Evolutionary conservation across 192 early-diverging fungal species (phyloP).

Genomic region (Entophlyctis luteolus): DNA sequence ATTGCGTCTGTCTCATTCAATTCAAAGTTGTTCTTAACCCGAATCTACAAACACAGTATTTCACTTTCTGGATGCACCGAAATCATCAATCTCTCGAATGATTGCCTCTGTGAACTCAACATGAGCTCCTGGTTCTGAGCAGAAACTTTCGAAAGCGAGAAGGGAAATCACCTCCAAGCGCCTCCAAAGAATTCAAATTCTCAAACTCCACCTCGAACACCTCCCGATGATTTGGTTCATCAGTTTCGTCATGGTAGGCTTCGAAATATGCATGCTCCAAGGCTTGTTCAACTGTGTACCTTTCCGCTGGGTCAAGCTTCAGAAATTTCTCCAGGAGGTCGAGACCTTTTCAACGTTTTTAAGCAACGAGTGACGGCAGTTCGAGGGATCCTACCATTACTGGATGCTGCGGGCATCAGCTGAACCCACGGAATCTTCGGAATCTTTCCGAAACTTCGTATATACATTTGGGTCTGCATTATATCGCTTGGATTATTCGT

Average conservation of each 20-base stretch:
- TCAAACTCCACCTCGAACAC: slow-evolving; percentile 53
- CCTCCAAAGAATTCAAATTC: slow-evolving; percentile 41
- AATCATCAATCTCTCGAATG: slow-evolving; percentile 33
- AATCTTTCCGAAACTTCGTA: slow-evolving; percentile 81
- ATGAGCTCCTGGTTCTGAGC: background rate
- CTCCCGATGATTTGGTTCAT: slow-evolving; percentile 51
- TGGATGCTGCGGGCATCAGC: slow-evolving; percentile 84
- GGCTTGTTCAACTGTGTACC: slow-evolving; percentile 87
- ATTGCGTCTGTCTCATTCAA: no score
- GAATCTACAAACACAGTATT: no score
- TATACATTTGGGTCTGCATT: slow-evolving; percentile 77
- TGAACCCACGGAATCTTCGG: slow-evolving; percentile 74
- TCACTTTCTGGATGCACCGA: no score
- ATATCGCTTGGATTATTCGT: background rate
- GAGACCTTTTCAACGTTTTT: slow-evolving; percentile 50
- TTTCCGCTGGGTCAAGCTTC: slow-evolving; percentile 75
- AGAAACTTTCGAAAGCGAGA: background rate
- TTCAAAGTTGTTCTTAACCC: no score
- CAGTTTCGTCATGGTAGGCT: slow-evolving; percentile 66
- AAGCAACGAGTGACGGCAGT: background rate
- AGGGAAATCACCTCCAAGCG: slow-evolving; percentile 38
- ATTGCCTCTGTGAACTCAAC: slow-evolving; percentile 38
- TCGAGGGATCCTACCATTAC: slow-evolving; percentile 44
- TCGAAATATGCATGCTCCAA: slow-evolving; percentile 87
- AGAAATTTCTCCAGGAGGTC: slow-evolving; percentile 87